Evolutionary conservation across 345 rosid species (phyloP).

Genomic region (Ailanthus altissimus): DNA sequence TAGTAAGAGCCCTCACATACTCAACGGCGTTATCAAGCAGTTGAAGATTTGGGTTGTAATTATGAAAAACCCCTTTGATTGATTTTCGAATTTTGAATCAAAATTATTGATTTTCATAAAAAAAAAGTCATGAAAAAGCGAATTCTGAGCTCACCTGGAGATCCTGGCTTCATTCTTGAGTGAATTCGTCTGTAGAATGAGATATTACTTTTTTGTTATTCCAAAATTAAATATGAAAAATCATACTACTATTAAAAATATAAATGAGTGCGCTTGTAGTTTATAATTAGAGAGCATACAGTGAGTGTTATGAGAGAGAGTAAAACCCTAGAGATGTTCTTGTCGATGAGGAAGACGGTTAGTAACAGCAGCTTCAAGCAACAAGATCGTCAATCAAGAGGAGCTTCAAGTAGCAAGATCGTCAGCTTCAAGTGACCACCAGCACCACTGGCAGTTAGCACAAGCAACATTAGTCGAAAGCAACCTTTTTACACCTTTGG

Average conservation of each 20-base stretch:
- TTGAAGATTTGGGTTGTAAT: constrained; percentile 78
- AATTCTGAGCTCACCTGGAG: constrained; percentile 58
- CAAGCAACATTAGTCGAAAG: no score
- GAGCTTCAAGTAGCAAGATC: no score
- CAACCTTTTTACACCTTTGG: no score
- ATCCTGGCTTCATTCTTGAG: constrained; percentile 94
- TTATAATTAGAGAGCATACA: neutral
- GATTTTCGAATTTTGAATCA: neutral
- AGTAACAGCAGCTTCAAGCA: neutral
- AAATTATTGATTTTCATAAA: neutral
- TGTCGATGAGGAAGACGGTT: neutral
- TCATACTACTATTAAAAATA: neutral
- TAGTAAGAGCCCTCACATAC: constrained; percentile 81
- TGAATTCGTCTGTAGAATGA: constrained; percentile 82
- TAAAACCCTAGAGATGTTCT: neutral
- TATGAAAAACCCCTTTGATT: constrained; percentile 79
- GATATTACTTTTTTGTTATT: constrained; percentile 57
- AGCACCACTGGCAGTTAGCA: no score
- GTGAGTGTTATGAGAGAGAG: neutral
- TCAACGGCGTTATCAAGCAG: constrained; percentile 84
- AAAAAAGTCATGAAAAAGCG: neutral
- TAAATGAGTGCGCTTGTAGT: neutral
- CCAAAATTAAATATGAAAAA: neutral
- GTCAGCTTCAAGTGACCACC: no score
- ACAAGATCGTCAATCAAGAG: no score